These are phyloP conservation scores for Termitomyces sp. DNA, from an alignment of 768 basidiomycete genomes.

Conservation along the genomic window DNA sequence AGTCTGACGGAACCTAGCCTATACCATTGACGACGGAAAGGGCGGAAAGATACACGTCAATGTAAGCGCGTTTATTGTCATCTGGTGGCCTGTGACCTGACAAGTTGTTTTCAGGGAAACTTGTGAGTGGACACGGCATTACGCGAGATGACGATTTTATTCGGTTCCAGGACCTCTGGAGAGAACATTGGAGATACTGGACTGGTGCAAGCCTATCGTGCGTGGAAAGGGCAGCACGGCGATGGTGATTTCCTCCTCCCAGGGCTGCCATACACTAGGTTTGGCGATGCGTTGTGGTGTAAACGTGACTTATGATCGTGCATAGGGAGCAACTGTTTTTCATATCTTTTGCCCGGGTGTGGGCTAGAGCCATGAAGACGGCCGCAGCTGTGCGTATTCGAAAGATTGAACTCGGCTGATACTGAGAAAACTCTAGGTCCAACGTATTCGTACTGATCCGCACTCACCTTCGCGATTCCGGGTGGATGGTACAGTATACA, in stretches of 20 bases:
- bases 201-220: constrained; percentile 81
- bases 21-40: constrained; percentile 80
- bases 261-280: constrained; percentile 74
- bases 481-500: constrained; percentile 81
- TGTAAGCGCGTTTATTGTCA: constrained; percentile 37
- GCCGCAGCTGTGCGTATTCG: constrained; percentile 57
- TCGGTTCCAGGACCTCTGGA: constrained; percentile 66
- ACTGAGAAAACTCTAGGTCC: constrained; percentile 40
- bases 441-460: constrained; percentile 80
- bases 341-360: constrained; percentile 84
- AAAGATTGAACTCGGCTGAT: background rate
- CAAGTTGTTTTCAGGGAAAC: constrained; percentile 51
- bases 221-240: constrained; percentile 80
- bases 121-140: constrained; percentile 38
- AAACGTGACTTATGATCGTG: constrained; percentile 1
- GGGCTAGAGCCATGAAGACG: constrained; percentile 79
- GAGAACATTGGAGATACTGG: constrained; percentile 90
- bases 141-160: constrained; percentile 5
- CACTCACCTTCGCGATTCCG: constrained; percentile 81
- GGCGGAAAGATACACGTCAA: constrained; percentile 84
- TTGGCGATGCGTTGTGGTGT: constrained; percentile 4
- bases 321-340: constrained; percentile 90
- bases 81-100: background rate
- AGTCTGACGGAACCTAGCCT: constrained; percentile 39
- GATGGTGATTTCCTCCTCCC: constrained; percentile 74